phyloP scores from a whole-genome alignment of 371 early-diverging fungal species.

The Mortierella sp. region DNA sequence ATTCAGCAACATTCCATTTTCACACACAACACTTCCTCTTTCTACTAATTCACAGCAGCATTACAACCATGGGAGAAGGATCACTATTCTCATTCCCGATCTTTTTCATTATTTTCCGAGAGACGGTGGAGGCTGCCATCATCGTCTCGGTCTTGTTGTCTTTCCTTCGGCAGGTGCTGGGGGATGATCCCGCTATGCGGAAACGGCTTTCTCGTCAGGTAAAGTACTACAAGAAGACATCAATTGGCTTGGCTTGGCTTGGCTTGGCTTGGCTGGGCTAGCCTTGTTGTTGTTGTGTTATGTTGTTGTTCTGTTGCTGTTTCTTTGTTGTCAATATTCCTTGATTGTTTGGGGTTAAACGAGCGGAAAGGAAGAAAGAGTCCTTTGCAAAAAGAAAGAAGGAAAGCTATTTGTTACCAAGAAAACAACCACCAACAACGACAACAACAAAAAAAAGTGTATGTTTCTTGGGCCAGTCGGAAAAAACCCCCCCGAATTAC shows the following conservation, averaged over 20 bases:
- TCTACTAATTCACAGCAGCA: background rate
- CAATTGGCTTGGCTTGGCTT: too few species aligned
- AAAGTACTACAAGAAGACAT: background rate
- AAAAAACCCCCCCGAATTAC: background rate
- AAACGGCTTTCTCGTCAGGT: conserved; percentile 72
- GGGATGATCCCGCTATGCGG: conserved; percentile 59
- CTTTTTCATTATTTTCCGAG: conserved; percentile 89
- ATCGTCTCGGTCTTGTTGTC: conserved; percentile 86
- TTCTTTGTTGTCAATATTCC: background rate
- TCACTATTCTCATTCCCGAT: conserved; percentile 79
- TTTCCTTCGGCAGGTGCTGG: conserved; percentile 75
- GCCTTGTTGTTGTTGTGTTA: too few species aligned
- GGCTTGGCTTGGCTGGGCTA: too few species aligned
- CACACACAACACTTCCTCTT: background rate
- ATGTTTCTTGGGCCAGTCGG: background rate
- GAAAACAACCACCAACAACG: background rate
- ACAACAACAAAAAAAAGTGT: too few species aligned
- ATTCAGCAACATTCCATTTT: background rate
- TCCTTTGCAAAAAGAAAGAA: background rate
- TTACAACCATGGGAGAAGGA: conserved; percentile 56
- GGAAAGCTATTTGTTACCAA: background rate
- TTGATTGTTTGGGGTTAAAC: background rate
- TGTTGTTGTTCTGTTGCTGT: background rate
- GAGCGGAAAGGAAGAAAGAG: background rate
- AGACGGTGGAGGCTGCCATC: conserved; percentile 87